Evolutionary conservation across 2,329 filamentous ascomycete species (phyloP).

Genomic region (Paracoccidioides lutzii): DNA sequence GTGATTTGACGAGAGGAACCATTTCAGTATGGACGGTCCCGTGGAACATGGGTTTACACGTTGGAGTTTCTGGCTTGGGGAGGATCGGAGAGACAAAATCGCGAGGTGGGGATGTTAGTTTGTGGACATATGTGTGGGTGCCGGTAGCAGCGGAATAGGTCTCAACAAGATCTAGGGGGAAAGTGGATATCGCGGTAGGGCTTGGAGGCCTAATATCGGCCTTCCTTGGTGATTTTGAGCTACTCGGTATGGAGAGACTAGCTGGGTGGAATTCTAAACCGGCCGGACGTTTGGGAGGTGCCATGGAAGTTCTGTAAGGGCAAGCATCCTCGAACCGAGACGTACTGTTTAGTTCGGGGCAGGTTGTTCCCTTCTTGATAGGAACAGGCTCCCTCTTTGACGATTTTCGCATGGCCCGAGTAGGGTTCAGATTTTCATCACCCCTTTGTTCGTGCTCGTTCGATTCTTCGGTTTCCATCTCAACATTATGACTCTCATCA

Average conservation of each 20-base stretch:
- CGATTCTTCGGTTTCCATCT: background rate
- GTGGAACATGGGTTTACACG: background rate
- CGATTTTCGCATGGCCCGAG: background rate
- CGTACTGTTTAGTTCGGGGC: background rate
- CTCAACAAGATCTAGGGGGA: background rate
- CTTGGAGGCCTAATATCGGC: background rate
- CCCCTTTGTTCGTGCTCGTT: background rate
- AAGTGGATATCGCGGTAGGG: background rate
- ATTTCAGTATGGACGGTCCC: background rate
- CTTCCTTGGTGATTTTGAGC: background rate
- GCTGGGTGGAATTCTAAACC: background rate
- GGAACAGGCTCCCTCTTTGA: background rate
- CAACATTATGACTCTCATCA: background rate
- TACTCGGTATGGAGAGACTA: background rate
- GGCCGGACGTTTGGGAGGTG: background rate
- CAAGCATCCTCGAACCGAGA: background rate
- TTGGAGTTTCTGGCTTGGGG: background rate
- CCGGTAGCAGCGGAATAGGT: background rate
- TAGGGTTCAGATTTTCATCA: background rate
- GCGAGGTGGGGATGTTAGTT: slow-evolving; percentile 1
- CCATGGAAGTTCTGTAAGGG: background rate
- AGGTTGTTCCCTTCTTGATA: background rate
- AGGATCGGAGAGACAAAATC: background rate
- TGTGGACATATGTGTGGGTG: slow-evolving; percentile 4
- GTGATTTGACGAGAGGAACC: background rate